Evolutionary conservation across 2,329 filamentous ascomycete genomes (phyloP), one percentile per base, ranked within the genome.

Genomic region (Cladosporium sp.): DNA sequence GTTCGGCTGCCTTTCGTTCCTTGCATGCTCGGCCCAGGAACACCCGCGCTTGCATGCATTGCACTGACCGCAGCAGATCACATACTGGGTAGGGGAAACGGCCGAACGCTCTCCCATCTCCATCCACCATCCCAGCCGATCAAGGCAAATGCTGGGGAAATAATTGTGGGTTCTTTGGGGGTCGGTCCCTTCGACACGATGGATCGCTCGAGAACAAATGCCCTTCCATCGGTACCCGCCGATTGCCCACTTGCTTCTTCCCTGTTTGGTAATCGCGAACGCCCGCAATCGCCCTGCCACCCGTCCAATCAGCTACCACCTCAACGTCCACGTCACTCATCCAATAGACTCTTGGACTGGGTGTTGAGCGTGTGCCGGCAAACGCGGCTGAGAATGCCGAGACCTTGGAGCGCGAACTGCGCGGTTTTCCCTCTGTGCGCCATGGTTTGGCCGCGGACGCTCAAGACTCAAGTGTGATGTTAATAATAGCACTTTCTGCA

Each of bases 21-120:
- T 48, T 48, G 45, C 45, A 48, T 48, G 22, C 5, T n/a, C 45
- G 45, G 43, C 44, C 22, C 45, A 48, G 45, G 45, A 48, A 48
- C 45, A 48, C 37, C 45, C 45, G 45, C 45, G 15, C 18, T 15
- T 41, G 37, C 45, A 48, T 48, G 44, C 44, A 47, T 37, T 11
- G 32, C 34, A 30, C 43, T 39, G 32, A 19, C 43, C 22, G 34
- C 43, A 47, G 43, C 27, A 24, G 19, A 37, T 47, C 43, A 27
- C 22, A 4, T 27, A 4, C 22, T 27, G 9, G 22, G 22, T 27
- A 5, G 22, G 9, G 22, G 20, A 47, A n/a, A 24, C n/a, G 29
- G 2, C 18, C 32, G 43, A 20, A 18, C 30, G 9, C 22, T 9
- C 22, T 27, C 22, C 9, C n/a, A n/a, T n/a, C n/a, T n/a, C n/a